A percentile compares a stretch with the other conserved stretches of the same genome.
These are phyloP conservation scores for Capniomyces stellatus DNA, from an alignment of 371 early-diverging fungal species.

Conservation along the genomic window DNA sequence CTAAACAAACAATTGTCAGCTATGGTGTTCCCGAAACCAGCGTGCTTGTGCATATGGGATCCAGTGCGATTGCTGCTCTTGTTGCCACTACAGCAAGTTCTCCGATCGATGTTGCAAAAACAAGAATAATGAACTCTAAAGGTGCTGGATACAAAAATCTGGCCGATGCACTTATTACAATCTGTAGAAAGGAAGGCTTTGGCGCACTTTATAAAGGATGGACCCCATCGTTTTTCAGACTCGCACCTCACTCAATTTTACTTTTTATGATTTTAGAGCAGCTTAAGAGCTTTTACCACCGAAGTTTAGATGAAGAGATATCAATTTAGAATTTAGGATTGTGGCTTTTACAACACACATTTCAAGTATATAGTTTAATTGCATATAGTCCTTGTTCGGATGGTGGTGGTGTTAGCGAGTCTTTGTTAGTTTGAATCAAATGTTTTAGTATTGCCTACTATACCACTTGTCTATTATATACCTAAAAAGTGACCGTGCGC, in stretches of 20 bases:
- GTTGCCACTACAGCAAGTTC: conserved; percentile 76
- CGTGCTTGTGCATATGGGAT: conserved; percentile 44
- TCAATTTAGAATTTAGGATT: too few species aligned
- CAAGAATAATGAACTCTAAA: conserved; percentile 62
- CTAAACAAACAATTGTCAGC: conserved; percentile 40
- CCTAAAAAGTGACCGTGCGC: too few species aligned
- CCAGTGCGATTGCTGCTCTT: conserved; percentile 61
- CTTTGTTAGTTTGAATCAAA: too few species aligned
- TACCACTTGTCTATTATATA: too few species aligned
- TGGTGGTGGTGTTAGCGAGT: too few species aligned
- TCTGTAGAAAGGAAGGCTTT: conserved; percentile 49
- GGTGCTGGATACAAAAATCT: conserved; percentile 18
- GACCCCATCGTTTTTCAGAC: conserved; percentile 58
- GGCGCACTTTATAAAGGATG: conserved; percentile 75
- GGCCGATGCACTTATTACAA: conserved; percentile 33
- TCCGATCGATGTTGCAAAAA: conserved; percentile 80
- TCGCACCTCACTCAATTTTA: conserved; percentile 74
- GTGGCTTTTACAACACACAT: too few species aligned
- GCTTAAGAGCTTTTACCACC: conserved; percentile 28
- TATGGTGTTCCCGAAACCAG: conserved; percentile 41
- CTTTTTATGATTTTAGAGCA: conserved; percentile 73
- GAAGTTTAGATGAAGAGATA: too few species aligned
- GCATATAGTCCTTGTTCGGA: too few species aligned
- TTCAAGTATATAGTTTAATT: too few species aligned
- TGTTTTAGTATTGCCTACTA: too few species aligned